Evolutionary conservation across 495 filamentous ascomycete species (phyloP).

Genomic region (Tuber borchii): DNA sequence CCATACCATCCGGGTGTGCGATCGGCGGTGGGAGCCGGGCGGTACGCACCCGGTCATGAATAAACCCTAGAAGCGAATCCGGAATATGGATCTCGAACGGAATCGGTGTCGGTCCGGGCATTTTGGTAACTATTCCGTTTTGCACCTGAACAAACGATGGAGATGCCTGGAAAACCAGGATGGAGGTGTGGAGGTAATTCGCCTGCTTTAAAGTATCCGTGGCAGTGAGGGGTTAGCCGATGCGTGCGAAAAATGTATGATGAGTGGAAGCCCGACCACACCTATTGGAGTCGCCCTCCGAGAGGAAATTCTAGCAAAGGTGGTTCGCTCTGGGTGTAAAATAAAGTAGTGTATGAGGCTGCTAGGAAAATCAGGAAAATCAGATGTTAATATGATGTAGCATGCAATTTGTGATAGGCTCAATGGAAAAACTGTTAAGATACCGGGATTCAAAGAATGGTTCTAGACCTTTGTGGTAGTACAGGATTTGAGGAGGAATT

Average conservation of each 20-base stretch:
- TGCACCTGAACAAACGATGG: neutral
- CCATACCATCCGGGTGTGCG: slow-evolving; percentile 4
- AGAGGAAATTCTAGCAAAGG: neutral
- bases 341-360: neutral
- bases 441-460: neutral
- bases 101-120: slow-evolving; percentile 11
- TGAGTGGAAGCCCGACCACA: neutral
- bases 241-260: neutral
- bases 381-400: neutral
- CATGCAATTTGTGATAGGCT: neutral
- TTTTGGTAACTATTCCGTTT: neutral
- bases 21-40: slow-evolving; percentile 16
- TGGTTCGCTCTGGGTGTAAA: neutral
- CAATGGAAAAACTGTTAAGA: neutral
- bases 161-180: neutral
- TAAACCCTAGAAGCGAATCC: slow-evolving; percentile 17
- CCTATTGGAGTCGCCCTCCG: neutral
- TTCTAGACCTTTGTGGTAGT: neutral
- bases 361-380: neutral
- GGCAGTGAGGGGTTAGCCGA: neutral
- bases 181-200: neutral
- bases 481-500: neutral
- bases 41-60: slow-evolving; percentile 21
- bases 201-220: neutral
- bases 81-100: slow-evolving; percentile 24